Base-by-base conservation (phyloP, 2,329 filamentous ascomycete species). In the Fusarium pilosicola region DNA sequence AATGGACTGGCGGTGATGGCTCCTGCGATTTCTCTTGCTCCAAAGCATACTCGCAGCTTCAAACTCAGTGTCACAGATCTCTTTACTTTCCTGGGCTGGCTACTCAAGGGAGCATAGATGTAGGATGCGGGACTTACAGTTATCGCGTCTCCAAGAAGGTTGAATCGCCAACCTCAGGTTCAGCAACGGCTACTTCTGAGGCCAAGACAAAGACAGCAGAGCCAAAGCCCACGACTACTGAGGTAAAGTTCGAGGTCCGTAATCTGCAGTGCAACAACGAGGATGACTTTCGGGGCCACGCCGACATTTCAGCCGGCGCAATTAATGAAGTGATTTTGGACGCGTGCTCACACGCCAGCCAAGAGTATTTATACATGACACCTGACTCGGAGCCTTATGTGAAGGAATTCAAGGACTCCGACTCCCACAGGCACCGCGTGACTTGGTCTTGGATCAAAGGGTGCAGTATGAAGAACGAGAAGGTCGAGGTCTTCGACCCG, bases 271-370 rank as follows among this genome's bases (percentile, higher is more conserved):
- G 42, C 5, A 45, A 45, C 9, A 18, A 26, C 42, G 17, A 26
- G 42, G 42, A 45, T 5, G 42, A 26, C 42, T 45, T 45, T 26
- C n/a, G 7, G 11, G 42, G 11, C n/a, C 42, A 26, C 9, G n/a
- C 17, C 1, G 42, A 45, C 3, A 20, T 45, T 13, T 24, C 17
- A 45, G 0, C 6, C 7, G 0, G 5, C n/a, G 42, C 17, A 6
- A n/a, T 11, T 9, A 9, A 26, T 18, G 0, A 26, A 0, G 42
- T 18, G n/a, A 45, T 45, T 13, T 1, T 6, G 2, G 24, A 45
- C 3, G 24, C 42, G 11, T 45, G 24, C 42, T 4, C 42, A 14
- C 17, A 26, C 12, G 6, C 24, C 0, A 2, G 4, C 24, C 1
- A 45, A 4, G 11, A 45, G 24, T 3, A 26, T 13, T 4, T 45